Conservation (phyloP, 768 basidiomycete species). For the Paxillus ammoniavirescens region DNA sequence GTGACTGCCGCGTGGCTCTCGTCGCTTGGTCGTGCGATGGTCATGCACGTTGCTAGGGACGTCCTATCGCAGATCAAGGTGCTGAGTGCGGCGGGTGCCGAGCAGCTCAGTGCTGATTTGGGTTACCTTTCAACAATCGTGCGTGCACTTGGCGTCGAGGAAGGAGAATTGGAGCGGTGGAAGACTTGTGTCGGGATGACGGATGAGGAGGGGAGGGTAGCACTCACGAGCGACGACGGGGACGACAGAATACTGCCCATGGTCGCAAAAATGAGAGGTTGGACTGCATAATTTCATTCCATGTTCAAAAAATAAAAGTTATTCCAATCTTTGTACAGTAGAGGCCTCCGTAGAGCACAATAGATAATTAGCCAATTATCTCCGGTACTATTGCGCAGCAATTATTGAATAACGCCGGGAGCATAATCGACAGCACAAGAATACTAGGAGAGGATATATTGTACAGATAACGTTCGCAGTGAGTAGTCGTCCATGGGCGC, state of each 20-base stretch:
- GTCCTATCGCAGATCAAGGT: conserved; percentile 71
- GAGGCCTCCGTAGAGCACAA: no score
- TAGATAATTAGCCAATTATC: conserved; percentile 2
- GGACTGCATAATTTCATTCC: conserved; percentile 11
- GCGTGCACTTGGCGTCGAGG: conserved; percentile 86
- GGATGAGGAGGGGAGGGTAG: conserved; percentile 38
- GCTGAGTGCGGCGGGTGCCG: conserved; percentile 65
- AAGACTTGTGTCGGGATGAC: conserved; percentile 64
- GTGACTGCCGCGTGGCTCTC: conserved; percentile 91
- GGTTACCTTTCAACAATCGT: conserved; percentile 91
- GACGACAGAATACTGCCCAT: conserved; percentile 15
- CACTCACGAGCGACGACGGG: conserved; percentile 16
- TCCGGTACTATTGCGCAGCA: background rate
- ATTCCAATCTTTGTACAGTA: background rate
- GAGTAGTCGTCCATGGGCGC: background rate
- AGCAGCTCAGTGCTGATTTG: conserved; percentile 84
- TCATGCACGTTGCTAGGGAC: conserved; percentile 65
- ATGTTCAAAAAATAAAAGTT: background rate
- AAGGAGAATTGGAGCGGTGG: conserved; percentile 78
- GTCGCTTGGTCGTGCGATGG: conserved; percentile 80
- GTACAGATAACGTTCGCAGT: conserved; percentile 19
- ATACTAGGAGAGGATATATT: conserved; percentile 29
- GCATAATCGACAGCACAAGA: conserved; percentile 13
- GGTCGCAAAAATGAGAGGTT: conserved; percentile 34
- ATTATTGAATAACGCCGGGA: conserved; percentile 16